phyloP scores from a whole-genome alignment of 805 yeast genomes.

The Saccharomyces eubayanus region DNA sequence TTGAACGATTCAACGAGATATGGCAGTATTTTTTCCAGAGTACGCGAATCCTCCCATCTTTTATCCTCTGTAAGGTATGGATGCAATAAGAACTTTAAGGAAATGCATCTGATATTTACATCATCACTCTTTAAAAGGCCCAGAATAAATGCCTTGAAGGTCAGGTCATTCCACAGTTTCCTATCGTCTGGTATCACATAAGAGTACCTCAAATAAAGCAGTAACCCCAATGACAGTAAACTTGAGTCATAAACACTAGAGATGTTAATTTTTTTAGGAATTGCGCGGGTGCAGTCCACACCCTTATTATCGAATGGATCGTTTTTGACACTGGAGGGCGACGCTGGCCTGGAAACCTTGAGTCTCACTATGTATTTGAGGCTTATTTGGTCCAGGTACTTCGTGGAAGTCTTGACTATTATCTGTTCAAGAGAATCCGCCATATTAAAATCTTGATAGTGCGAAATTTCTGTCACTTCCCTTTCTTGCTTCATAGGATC shows the following conservation, averaged over 20 bases:
- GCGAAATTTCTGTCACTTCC: not conserved
- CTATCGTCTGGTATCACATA: not conserved
- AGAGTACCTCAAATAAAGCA: conserved; percentile 7
- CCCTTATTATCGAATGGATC: conserved; percentile 14
- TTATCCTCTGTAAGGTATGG: conserved; percentile 12
- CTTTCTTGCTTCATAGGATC: not conserved
- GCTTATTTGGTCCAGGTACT: conserved; percentile 12
- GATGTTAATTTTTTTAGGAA: conserved; percentile 21
- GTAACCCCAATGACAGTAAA: conserved; percentile 13
- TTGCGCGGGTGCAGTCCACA: conserved; percentile 5
- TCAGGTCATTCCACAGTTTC: conserved; percentile 9
- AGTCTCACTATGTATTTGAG: conserved; percentile 16
- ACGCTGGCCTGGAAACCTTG: conserved; percentile 4
- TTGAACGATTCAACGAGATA: conserved; percentile 21
- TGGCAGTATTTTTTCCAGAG: conserved; percentile 18
- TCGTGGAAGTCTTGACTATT: conserved; percentile 10
- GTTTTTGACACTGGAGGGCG: conserved; percentile 6
- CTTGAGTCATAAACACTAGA: conserved; percentile 14
- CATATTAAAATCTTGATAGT: not conserved
- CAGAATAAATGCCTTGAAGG: conserved; percentile 14
- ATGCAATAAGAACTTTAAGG: conserved; percentile 13
- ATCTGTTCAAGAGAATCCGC: conserved; percentile 7
- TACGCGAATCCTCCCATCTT: conserved; percentile 10
- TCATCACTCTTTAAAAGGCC: conserved; percentile 20
- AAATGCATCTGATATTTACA: conserved; percentile 17